Conservation (phyloP, 2,329 filamentous ascomycete species). For the Ceratocystis alfenasii region DNA sequence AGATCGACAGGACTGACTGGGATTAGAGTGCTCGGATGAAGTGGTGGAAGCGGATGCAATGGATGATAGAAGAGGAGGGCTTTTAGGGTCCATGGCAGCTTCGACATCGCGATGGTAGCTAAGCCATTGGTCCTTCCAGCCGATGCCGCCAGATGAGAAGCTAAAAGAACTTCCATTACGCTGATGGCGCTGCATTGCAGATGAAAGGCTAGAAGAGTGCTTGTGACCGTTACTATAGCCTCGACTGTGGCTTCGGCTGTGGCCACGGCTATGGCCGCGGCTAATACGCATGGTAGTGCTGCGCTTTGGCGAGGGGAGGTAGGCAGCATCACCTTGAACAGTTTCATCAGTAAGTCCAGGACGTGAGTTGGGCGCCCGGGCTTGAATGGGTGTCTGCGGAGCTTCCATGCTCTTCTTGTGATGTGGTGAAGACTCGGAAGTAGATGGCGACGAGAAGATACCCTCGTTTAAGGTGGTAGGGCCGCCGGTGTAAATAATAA, state of each 20-base stretch:
- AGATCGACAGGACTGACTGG: not conserved
- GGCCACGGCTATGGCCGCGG: conserved; percentile 27
- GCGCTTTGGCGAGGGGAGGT: conserved; percentile 41
- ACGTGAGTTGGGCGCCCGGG: conserved; percentile 50
- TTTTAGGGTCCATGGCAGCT: conserved; percentile 4
- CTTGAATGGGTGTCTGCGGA: conserved; percentile 37
- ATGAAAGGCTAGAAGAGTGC: conserved; percentile 8
- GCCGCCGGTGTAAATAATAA: conserved; percentile 41
- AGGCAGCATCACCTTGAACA: conserved; percentile 49
- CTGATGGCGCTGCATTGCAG: conserved; percentile 13
- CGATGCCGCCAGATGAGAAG: conserved; percentile 34
- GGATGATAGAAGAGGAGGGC: not conserved
- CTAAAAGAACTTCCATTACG: conserved; percentile 38
- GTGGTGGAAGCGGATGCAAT: not conserved
- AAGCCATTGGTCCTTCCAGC: conserved; percentile 33
- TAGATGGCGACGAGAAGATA: conserved; percentile 24
- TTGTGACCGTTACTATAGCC: conserved; percentile 7
- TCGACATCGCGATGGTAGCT: conserved; percentile 25
- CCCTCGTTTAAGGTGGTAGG: conserved; percentile 1
- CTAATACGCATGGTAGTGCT: conserved; percentile 43
- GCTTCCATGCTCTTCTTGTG: conserved; percentile 36
- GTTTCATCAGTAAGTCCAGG: conserved; percentile 50
- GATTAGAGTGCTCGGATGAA: conserved; percentile 6
- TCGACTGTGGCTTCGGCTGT: not conserved
- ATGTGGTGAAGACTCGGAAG: conserved; percentile 27